These are phyloP conservation scores for Pyrenophora graminea DNA, from an alignment of 2,329 filamentous ascomycete genomes.

Conservation along the genomic window DNA sequence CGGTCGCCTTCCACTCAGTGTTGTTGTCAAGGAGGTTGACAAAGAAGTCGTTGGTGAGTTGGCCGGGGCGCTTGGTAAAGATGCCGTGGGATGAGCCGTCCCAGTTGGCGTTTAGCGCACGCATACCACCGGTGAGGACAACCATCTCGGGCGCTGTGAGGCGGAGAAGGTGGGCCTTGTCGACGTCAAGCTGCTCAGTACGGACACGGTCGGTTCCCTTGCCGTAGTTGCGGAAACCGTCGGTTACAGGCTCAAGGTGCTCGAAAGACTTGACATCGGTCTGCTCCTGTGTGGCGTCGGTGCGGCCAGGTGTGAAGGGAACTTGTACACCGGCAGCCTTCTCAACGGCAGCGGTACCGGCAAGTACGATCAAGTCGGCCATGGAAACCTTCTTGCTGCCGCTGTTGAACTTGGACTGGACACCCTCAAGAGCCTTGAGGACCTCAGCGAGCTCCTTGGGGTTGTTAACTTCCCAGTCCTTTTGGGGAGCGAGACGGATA, in stretches of 20 bases:
- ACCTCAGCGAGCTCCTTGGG: conserved; percentile 67
- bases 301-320: conserved; percentile 74
- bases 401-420: conserved; percentile 70
- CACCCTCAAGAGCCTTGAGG: conserved; percentile 62
- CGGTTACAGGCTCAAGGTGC: conserved; percentile 70
- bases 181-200: conserved; percentile 72
- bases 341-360: conserved; percentile 71
- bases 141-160: conserved; percentile 73
- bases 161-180: conserved; percentile 71
- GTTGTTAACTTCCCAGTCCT: conserved; percentile 76
- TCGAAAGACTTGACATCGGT: conserved; percentile 68
- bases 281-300: conserved; percentile 71
- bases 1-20: conserved; percentile 66
- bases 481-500: conserved; percentile 73
- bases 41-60: conserved; percentile 80
- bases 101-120: conserved; percentile 70
- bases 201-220: conserved; percentile 63
- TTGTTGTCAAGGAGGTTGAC: conserved; percentile 73
- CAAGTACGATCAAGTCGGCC: conserved; percentile 79
- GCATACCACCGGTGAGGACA: conserved; percentile 72
- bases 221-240: conserved; percentile 82
- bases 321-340: conserved; percentile 69
- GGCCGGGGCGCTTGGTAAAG: conserved; percentile 68
- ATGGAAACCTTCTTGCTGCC: conserved; percentile 73
- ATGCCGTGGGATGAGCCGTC: conserved; percentile 70